Percentiles rank a stretch among this genome's conserved stretches.
phyloP scores from a whole-genome alignment of 1,284 basidiomycete genomes.

The Xanthoconium separans region DNA sequence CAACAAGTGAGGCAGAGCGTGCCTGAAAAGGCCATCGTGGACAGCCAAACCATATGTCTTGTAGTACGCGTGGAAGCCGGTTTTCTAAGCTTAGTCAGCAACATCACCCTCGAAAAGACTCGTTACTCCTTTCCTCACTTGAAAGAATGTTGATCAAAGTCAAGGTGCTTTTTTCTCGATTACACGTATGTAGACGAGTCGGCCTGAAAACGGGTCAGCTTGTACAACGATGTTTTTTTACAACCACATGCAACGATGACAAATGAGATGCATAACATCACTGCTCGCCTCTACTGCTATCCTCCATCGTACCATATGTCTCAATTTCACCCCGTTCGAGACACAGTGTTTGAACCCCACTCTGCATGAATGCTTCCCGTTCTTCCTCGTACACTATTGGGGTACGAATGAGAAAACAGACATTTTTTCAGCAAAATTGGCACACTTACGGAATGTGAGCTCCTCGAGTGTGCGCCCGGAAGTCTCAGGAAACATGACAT shows the following conservation, averaged over 20 bases:
- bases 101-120: background rate
- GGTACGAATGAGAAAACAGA: background rate
- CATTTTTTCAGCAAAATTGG: background rate
- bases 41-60: too few species aligned
- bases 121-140: background rate
- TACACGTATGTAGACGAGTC: background rate
- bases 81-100: constrained; percentile 27
- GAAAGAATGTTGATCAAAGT: constrained; percentile 29
- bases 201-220: too few species aligned
- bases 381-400: constrained; percentile 16
- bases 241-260: too few species aligned
- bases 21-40: background rate
- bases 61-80: too few species aligned
- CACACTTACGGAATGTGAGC: constrained; percentile 53
- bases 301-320: constrained; percentile 6
- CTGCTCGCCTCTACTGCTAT: background rate
- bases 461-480: constrained; percentile 57
- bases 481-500: constrained; percentile 55
- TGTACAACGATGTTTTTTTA: too few species aligned
- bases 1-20: too few species aligned
- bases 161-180: constrained; percentile 13
- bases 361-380: constrained; percentile 1
- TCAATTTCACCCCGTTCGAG: background rate
- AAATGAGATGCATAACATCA: background rate
- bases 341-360: background rate